phyloP scores from a whole-genome alignment of 169 alveolate species.

The Plasmodium gonderi region DNA sequence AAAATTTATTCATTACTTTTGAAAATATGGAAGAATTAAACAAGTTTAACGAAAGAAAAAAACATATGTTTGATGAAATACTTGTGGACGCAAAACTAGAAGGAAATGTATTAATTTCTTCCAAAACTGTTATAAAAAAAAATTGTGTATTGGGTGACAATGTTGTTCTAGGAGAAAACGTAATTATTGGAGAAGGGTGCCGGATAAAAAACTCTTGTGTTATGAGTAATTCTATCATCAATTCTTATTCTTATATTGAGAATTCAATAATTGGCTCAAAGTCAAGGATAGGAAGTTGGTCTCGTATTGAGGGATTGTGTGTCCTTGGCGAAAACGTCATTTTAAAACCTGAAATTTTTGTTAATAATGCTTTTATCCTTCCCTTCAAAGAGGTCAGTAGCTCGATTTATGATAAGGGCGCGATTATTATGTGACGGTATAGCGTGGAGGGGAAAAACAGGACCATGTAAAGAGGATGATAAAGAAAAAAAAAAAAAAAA shows the following conservation, averaged over 20 bases:
- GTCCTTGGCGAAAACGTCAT: slow-evolving; percentile 95
- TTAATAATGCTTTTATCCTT: slow-evolving; percentile 90
- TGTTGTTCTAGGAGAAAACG: slow-evolving; percentile 93
- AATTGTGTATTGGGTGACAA: slow-evolving; percentile 93
- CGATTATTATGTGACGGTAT: slow-evolving; percentile 62
- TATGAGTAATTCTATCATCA: slow-evolving; percentile 87
- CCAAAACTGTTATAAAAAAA: slow-evolving; percentile 87
- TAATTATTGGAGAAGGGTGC: slow-evolving; percentile 93
- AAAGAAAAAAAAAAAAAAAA: not conserved
- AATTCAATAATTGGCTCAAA: slow-evolving; percentile 95
- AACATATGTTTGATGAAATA: slow-evolving; percentile 16
- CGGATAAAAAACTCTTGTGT: slow-evolving; percentile 90
- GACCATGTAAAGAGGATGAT: not conserved
- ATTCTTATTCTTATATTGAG: slow-evolving; percentile 87
- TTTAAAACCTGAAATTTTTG: slow-evolving; percentile 90
- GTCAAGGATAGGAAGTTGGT: slow-evolving; percentile 94
- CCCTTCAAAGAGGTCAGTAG: slow-evolving; percentile 90
- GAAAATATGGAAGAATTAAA: slow-evolving; percentile 67
- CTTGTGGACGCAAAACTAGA: slow-evolving; percentile 25
- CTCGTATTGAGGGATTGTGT: slow-evolving; percentile 93
- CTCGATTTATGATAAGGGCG: slow-evolving; percentile 76
- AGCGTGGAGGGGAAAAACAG: not conserved
- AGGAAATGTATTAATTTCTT: slow-evolving; percentile 81
- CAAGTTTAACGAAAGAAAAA: slow-evolving; percentile 4
- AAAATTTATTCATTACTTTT: slow-evolving; percentile 51